A percentile compares a stretch with the other conserved stretches of the same genome.
These are phyloP conservation scores for Suhomyces anneliseae DNA, from an alignment of 1,139 yeast species.

Conservation along the genomic window DNA sequence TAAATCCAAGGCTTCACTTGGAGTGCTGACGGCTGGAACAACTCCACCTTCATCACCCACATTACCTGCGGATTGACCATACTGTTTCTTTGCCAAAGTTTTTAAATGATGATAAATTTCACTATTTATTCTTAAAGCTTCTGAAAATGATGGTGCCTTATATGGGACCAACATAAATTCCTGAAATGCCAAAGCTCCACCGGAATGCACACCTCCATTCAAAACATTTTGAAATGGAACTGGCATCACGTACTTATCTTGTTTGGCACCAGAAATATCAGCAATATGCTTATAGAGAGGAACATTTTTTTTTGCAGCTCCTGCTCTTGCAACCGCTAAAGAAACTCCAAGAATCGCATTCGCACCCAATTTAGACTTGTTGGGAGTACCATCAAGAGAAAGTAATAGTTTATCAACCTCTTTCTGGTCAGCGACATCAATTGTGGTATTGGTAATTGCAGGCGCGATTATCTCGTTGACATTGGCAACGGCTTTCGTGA, in stretches of 20 bases:
- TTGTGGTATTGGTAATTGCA: conserved; percentile 69
- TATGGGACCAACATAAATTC: conserved; percentile 98
- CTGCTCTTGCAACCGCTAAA: conserved; percentile 90
- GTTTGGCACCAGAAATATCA: conserved; percentile 56
- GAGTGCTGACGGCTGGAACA: conserved; percentile 91
- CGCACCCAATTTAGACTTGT: conserved; percentile 94
- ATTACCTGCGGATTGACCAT: conserved; percentile 97
- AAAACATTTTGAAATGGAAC: conserved; percentile 97
- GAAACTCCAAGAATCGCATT: conserved; percentile 96
- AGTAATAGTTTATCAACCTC: conserved; percentile 77
- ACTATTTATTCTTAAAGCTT: conserved; percentile 92
- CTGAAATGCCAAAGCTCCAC: conserved; percentile 97
- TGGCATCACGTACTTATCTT: conserved; percentile 76
- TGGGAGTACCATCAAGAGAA: conserved; percentile 85
- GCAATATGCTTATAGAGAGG: conserved; percentile 87
- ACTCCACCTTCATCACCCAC: conserved; percentile 99
- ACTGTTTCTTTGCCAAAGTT: conserved; percentile 83
- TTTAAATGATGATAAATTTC: conserved; percentile 96
- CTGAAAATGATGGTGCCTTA: conserved; percentile 82
- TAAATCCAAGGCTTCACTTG: conserved; percentile 94
- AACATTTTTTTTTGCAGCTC: conserved; percentile 84
- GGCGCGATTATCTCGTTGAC: conserved; percentile 90
- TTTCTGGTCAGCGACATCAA: conserved; percentile 76
- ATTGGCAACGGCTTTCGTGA: conserved; percentile 84
- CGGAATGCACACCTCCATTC: conserved; percentile 99